Conservation (phyloP, 1,284 basidiomycete species). For the Cryptococcus sp. region DNA sequence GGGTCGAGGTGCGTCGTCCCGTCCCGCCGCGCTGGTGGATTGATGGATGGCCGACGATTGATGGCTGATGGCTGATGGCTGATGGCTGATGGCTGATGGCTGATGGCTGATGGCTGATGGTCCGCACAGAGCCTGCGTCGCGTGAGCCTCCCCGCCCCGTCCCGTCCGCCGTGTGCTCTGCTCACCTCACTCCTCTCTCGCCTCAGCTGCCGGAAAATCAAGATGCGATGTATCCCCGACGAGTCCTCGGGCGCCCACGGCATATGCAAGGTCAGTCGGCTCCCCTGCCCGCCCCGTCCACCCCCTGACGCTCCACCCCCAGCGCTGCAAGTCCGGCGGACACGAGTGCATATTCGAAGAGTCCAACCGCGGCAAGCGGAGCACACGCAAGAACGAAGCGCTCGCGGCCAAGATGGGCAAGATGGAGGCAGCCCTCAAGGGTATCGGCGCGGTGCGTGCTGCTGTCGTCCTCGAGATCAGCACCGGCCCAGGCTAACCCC, state of each 20-base stretch:
- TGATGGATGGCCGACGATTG: too few species aligned
- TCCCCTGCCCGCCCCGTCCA: too few species aligned
- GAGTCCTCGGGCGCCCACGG: slow-evolving; percentile 61
- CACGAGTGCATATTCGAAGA: slow-evolving; percentile 95
- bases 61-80: neutral
- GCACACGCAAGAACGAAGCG: slow-evolving; percentile 78
- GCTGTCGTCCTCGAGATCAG: too few species aligned
- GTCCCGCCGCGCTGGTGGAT: too few species aligned
- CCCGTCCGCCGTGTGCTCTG: neutral
- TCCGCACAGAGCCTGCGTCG: slow-evolving; percentile 37
- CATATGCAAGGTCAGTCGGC: slow-evolving; percentile 69
- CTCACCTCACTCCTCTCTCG: neutral
- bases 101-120: neutral
- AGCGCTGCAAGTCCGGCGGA: slow-evolving; percentile 61
- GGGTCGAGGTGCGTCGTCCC: slow-evolving; percentile 67
- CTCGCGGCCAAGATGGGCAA: slow-evolving; percentile 81
- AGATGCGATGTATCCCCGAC: slow-evolving; percentile 98
- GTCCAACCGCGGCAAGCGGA: slow-evolving; percentile 87
- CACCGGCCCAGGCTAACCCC: slow-evolving; percentile 4
- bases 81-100: neutral
- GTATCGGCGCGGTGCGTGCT: slow-evolving; percentile 38
- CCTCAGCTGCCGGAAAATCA: slow-evolving; percentile 73
- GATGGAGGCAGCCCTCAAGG: slow-evolving; percentile 85
- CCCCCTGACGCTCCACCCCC: slow-evolving; percentile 36
- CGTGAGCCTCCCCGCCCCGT: slow-evolving; percentile 21